Percentiles rank a stretch among this genome's conserved stretches.
These are phyloP conservation scores for Pseudogymnoascus sp. DNA, from an alignment of 2,329 filamentous ascomycete genomes.

Conservation along the genomic window DNA sequence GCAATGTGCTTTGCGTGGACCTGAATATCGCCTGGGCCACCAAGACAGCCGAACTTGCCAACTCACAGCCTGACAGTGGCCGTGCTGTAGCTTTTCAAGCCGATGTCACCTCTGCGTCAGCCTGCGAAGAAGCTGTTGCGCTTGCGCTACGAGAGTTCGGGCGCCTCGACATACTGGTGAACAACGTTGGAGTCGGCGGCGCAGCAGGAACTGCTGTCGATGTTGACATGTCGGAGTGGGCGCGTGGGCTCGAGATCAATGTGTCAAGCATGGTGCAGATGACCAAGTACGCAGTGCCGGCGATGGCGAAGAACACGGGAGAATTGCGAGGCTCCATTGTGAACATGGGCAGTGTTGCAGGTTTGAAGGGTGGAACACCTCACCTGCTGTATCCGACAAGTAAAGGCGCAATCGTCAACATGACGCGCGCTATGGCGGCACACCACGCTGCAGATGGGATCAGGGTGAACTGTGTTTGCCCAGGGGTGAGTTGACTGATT, in stretches of 20 bases:
- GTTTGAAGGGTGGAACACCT: conserved; percentile 39
- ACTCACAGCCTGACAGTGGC: conserved; percentile 26
- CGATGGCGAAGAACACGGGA: conserved; percentile 47
- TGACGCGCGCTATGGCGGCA: conserved; percentile 48
- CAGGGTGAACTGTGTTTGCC: conserved; percentile 48
- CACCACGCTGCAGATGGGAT: conserved; percentile 44
- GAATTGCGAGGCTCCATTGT: conserved; percentile 44
- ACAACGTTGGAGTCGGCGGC: conserved; percentile 56
- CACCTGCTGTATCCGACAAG: conserved; percentile 39
- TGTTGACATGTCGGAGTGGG: conserved; percentile 52
- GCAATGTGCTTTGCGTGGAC: conserved; percentile 52
- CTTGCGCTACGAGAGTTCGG: conserved; percentile 42
- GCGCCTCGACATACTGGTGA: conserved; percentile 54
- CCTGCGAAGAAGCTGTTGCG: conserved; percentile 39
- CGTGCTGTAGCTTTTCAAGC: conserved; percentile 37
- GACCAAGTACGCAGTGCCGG: conserved; percentile 53
- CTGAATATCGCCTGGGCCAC: conserved; percentile 41
- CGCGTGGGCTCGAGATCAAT: conserved; percentile 50
- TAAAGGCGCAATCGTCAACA: conserved; percentile 44
- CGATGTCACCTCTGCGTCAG: conserved; percentile 47
- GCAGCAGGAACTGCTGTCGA: conserved; percentile 51
- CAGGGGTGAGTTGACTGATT: conserved; percentile 36
- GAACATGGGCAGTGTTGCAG: conserved; percentile 57
- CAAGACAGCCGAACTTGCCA: conserved; percentile 36
- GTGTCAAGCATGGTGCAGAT: conserved; percentile 59